phyloP scores from a whole-genome alignment of 768 basidiomycete genomes.

The Clitopilus hobsonii region DNA sequence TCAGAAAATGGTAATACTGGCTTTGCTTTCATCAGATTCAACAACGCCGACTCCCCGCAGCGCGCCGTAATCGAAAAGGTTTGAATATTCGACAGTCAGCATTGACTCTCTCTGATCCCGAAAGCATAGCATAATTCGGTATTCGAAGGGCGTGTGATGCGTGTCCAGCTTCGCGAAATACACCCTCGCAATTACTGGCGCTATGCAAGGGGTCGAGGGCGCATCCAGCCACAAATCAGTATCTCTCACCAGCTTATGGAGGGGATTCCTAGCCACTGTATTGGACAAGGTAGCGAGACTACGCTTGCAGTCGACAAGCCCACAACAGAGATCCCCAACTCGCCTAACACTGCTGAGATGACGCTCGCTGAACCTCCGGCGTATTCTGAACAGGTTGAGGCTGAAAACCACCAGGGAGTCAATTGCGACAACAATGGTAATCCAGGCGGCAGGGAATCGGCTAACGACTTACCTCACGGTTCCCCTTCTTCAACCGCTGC shows the following conservation, averaged over 20 bases:
- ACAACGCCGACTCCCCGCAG: constrained; percentile 57
- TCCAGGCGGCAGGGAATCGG: too few species aligned
- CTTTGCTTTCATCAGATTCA: constrained; percentile 77
- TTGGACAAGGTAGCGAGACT: too few species aligned
- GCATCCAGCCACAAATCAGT: constrained; percentile 15
- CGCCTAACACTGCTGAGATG: constrained; percentile 1
- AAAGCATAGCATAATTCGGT: constrained; percentile 59
- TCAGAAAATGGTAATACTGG: constrained; percentile 61
- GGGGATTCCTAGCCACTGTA: too few species aligned
- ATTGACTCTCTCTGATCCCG: constrained; percentile 3
- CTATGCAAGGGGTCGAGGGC: constrained; percentile 39
- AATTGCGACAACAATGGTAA: too few species aligned
- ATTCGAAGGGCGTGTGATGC: constrained; percentile 65
- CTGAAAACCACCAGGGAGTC: too few species aligned
- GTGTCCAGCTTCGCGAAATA: constrained; percentile 71
- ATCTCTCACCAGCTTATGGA: background rate
- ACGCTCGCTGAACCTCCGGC: constrained; percentile 7
- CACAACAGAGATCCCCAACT: too few species aligned
- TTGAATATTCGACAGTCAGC: constrained; percentile 1
- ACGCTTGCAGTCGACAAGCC: too few species aligned
- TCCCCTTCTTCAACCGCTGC: too few species aligned
- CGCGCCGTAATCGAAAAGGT: constrained; percentile 67
- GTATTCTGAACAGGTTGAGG: constrained; percentile 8
- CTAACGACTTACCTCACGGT: too few species aligned
- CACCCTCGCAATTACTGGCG: constrained; percentile 51